Base-by-base conservation (phyloP, 2,329 filamentous ascomycete species). In the Xylariales sp. region DNA sequence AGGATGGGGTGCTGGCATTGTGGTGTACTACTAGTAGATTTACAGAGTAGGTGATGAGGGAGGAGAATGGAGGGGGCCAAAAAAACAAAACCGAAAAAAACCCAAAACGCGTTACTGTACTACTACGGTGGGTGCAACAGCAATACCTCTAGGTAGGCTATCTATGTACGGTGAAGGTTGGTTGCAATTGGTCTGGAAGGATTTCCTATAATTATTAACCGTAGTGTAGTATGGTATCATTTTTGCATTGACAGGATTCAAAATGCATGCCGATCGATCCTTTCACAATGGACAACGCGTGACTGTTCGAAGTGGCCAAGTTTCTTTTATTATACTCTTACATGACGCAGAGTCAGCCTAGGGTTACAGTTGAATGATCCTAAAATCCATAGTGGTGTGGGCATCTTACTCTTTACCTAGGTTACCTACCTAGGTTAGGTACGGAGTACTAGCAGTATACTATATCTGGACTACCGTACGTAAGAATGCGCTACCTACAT, bases 301-400 rank as follows among this genome's bases (percentile, higher is more conserved):
- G 64, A 67, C 65, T 62, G 48, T 64, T 59, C 2, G n/a, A 55
- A 41, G 61, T 58, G 46, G 41, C 14, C 43, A 10, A 28, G 63
- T 62, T 70, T 68, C 68, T 70, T 68, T 70, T 60, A 65, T 65
- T 70, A 68, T 63, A 60, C 62, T 46, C 23, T 14, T 45, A 56
- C 65, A 62, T 63, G 62, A 68, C 52, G 65, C 65, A 65, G 55
- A 64, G 65, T 68, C 65, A 65, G 65, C 68, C 63, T 65, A 62
- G 61, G 58, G 68, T 68, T 63, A 36, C 65, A 70, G 56, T 36
- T 18, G 46, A 56, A 57, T 60, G 60, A 68, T 70, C 68, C 67
- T 66, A 2, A 32, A 41, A 39, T 10, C 39, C 12, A 41, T 45
- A 18, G 53, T 45, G 28, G 39, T 56, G 39, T 56, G 54, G 54